Evolutionary conservation across 139 green algal genomes (phyloP).

Genomic region (Diplosphaera chodatii): DNA sequence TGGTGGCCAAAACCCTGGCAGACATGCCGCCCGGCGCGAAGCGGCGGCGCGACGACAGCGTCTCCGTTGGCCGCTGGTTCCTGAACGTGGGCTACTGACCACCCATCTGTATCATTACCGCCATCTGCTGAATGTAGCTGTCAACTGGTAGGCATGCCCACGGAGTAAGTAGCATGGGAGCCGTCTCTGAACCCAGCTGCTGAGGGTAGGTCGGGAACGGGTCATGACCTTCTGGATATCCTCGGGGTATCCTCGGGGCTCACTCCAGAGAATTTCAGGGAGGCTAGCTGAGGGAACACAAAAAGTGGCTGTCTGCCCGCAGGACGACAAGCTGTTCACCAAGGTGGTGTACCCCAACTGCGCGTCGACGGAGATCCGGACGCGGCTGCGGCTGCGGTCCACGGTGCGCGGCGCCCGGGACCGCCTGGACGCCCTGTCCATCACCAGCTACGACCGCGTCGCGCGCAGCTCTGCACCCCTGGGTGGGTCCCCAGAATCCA

Average conservation of each 20-base stretch:
- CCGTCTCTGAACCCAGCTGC: too few relatives aligned
- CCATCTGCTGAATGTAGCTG: too few relatives aligned
- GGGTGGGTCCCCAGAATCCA: too few relatives aligned
- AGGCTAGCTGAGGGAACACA: too few relatives aligned
- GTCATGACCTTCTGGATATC: too few relatives aligned
- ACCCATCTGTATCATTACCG: too few relatives aligned
- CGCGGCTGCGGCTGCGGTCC: slow-evolving; percentile 48
- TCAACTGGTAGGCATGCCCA: too few relatives aligned
- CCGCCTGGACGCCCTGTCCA: slow-evolving; percentile 61
- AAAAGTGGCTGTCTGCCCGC: too few relatives aligned
- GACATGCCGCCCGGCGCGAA: neutral
- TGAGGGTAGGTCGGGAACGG: too few relatives aligned
- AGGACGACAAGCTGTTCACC: slow-evolving; percentile 38
- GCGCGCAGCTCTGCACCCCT: slow-evolving; percentile 16
- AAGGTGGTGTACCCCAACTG: slow-evolving; percentile 54
- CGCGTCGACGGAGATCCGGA: slow-evolving; percentile 58
- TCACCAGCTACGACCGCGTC: slow-evolving; percentile 58
- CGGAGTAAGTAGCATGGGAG: too few relatives aligned
- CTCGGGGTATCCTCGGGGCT: too few relatives aligned
- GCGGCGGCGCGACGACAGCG: neutral
- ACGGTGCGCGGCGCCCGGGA: slow-evolving; percentile 63
- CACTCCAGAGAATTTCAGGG: too few relatives aligned
- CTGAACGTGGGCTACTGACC: neutral
- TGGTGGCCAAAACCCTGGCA: slow-evolving; percentile 46
- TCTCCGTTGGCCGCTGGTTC: neutral